A percentile compares a stretch with the other conserved stretches of the same genome.
Conservation (phyloP, 192 early-diverging fungal genomes). For the Lobosporangium transversale region DNA sequence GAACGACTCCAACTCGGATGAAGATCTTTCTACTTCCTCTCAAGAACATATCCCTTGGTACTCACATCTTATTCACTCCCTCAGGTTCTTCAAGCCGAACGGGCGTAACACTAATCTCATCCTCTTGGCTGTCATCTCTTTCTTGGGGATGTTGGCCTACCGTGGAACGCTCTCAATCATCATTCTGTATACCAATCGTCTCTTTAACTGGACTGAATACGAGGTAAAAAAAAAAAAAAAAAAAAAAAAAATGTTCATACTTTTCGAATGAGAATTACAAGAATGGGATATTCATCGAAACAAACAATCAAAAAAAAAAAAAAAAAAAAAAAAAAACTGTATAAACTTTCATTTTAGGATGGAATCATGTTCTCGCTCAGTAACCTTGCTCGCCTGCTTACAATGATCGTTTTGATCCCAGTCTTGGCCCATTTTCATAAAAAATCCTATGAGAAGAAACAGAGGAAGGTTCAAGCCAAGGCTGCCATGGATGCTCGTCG, state of each 20-base stretch:
- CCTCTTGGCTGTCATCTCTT: constrained; percentile 30
- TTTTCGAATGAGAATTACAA: no score
- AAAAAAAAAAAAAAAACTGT: no score
- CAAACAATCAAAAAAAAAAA: no score
- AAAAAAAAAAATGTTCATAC: not conserved
- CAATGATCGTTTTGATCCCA: constrained; percentile 49
- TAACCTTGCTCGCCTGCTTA: constrained; percentile 33
- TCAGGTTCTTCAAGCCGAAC: constrained; percentile 43
- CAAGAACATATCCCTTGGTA: constrained; percentile 31
- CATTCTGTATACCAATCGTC: constrained; percentile 56
- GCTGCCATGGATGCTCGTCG: not conserved
- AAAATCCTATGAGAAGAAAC: constrained; percentile 22
- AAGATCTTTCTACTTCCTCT: not conserved
- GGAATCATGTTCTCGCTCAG: constrained; percentile 54
- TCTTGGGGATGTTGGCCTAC: constrained; percentile 28
- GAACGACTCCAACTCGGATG: not conserved
- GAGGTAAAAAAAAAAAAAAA: constrained; percentile 18
- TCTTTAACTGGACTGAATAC: constrained; percentile 57
- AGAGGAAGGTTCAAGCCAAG: constrained; percentile 9
- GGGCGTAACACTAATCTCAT: constrained; percentile 49
- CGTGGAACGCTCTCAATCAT: constrained; percentile 31
- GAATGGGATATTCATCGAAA: not conserved
- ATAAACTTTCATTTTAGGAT: constrained; percentile 23
- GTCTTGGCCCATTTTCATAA: constrained; percentile 49
- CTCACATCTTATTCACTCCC: constrained; percentile 17